Conservation (phyloP, 176 grass and related monocot genomes). For the Aechmea fasciata region DNA sequence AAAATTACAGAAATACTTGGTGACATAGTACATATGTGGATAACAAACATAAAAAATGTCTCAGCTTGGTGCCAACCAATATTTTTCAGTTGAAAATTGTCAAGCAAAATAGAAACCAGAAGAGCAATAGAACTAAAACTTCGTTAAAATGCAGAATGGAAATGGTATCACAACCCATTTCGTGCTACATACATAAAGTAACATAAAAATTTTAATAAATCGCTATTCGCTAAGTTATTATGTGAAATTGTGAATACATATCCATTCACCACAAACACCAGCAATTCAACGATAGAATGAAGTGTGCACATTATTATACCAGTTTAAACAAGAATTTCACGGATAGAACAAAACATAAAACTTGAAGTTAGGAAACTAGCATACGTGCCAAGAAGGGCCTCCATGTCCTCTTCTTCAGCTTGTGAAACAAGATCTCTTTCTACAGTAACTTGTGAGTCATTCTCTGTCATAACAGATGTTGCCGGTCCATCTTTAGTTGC, state of each 20-base stretch:
- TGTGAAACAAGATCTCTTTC: slow-evolving; percentile 78
- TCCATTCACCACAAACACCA: too few relatives aligned
- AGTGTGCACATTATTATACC: not conserved
- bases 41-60: too few relatives aligned
- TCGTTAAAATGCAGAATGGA: too few relatives aligned
- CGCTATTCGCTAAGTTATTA: not conserved
- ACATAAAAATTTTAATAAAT: not conserved
- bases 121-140: too few relatives aligned
- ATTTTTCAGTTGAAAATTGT: too few relatives aligned
- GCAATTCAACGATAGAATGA: too few relatives aligned
- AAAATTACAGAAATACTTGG: too few relatives aligned
- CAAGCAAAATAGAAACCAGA: too few relatives aligned
- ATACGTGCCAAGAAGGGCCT: slow-evolving; percentile 76
- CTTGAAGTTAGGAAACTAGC: not conserved
- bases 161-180: not conserved
- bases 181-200: not conserved
- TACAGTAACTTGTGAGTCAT: slow-evolving; percentile 40
- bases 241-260: too few relatives aligned
- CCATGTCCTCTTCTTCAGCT: slow-evolving; percentile 85
- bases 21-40: too few relatives aligned
- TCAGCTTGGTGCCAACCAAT: too few relatives aligned
- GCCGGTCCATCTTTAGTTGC: slow-evolving; percentile 34
- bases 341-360: slow-evolving; percentile 5
- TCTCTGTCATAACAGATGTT: slow-evolving; percentile 32
- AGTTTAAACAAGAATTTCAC: not conserved